Conservation (phyloP, 2,329 filamentous ascomycete species). For the Pseudogymnoascus sp. region DNA sequence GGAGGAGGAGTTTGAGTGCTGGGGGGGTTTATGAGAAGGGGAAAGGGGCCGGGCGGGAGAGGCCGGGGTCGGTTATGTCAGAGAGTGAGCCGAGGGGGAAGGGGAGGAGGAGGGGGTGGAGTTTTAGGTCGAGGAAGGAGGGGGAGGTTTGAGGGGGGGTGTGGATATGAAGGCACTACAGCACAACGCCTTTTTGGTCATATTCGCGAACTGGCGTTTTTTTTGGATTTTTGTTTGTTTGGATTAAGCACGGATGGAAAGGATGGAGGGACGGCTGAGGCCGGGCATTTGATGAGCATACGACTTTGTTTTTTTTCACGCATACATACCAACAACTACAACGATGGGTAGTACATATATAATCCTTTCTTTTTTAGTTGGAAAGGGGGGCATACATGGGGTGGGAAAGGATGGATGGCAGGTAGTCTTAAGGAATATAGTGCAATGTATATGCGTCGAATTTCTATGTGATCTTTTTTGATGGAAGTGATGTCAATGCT, state of each 20-base stretch:
- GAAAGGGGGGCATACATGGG: neutral
- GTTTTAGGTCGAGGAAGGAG: neutral
- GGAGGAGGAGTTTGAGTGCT: neutral
- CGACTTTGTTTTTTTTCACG: neutral
- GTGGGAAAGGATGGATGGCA: neutral
- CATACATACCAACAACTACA: neutral
- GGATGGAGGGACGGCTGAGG: neutral
- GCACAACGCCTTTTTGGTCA: neutral
- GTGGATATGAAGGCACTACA: neutral
- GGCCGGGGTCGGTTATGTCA: neutral
- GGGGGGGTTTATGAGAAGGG: neutral
- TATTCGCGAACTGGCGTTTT: neutral
- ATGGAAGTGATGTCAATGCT: neutral
- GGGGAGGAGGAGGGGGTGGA: neutral
- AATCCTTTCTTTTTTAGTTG: neutral
- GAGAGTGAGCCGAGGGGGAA: neutral
- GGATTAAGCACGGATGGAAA: neutral
- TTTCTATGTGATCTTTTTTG: neutral
- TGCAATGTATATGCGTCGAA: neutral
- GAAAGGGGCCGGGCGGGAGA: neutral
- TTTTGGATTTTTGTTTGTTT: neutral
- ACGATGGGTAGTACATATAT: neutral
- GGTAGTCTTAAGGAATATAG: neutral
- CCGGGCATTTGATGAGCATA: neutral
- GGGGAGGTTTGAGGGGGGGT: neutral